Percentiles rank a stretch among this genome's conserved stretches.
Evolutionary conservation across 163 green algal genomes (phyloP).

Genomic region (Chlorella variabilis): DNA sequence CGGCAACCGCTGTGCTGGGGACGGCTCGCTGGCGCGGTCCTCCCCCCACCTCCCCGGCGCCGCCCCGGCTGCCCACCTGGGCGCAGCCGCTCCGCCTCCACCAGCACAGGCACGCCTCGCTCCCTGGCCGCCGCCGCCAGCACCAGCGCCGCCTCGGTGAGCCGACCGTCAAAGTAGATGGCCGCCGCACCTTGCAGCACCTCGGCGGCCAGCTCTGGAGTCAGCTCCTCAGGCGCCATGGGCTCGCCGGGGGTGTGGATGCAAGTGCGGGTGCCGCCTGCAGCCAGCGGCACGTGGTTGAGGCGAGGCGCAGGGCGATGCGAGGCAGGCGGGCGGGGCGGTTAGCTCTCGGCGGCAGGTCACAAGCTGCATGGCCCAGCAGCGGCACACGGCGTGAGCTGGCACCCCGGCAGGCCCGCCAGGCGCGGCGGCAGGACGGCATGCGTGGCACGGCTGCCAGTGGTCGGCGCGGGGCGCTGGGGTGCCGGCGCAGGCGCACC

Average conservation of each 20-base stretch:
- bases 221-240: constrained; percentile 69
- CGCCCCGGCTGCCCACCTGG: constrained; percentile 48
- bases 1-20: too few species aligned
- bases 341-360: too few species aligned
- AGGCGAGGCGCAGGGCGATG: neutral
- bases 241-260: constrained; percentile 92
- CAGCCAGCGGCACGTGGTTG: neutral
- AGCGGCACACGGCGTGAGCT: too few species aligned
- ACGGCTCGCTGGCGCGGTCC: too few species aligned
- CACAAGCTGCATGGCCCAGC: too few species aligned
- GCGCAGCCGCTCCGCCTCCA: constrained; percentile 90
- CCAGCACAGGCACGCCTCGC: constrained; percentile 67
- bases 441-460: too few species aligned
- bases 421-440: too few species aligned
- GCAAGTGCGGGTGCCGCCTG: constrained; percentile 90
- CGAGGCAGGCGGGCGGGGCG: too few species aligned
- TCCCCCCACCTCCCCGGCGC: too few species aligned
- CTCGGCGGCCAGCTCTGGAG: neutral
- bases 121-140: constrained; percentile 68
- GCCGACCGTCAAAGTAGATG: constrained; percentile 95
- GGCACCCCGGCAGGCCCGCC: too few species aligned
- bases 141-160: constrained; percentile 88
- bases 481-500: too few species aligned
- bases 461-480: too few species aligned
- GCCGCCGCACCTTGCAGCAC: constrained; percentile 70